Base-by-base conservation (phyloP, 768 basidiomycete genomes). In the Pulveroboletus frians region DNA sequence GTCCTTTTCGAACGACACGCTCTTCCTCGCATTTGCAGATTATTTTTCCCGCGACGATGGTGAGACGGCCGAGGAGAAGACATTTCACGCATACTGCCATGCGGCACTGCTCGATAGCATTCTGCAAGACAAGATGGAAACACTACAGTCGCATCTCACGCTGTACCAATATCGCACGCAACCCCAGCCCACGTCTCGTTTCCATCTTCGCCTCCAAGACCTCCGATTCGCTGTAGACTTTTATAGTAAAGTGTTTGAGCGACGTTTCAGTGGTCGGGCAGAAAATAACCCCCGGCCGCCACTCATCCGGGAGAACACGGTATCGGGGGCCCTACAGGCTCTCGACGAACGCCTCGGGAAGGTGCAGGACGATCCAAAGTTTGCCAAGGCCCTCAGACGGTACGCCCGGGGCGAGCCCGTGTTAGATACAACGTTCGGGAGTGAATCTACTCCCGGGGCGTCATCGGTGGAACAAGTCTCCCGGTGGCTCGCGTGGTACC, bases 101-200 rank as follows among this genome's bases (percentile, higher is more conserved):
- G 87, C 88, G 0, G 76, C 79, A 26, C 66, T 92, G 11, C 74
- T 93, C 37, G 94, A 97, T 63, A 86, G 88, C 68, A 85, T 97
- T 43, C 71, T 92, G n/a, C 84, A 89, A 63, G 93, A 94, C 68
- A 96, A 95, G 63, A 82, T 86, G 11, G 78, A 82, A 50, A 83
- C 87, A 0, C 68, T 94, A 4, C 83, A 85, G 56, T 76, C 84
- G 0, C 86, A 92, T 61, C 71, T 93, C 3, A 80, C 80, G 1
- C 63, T 93, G 26, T 89, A 84, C 61, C 76, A 73, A 42, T 82
- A 83, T 57, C 83, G 88, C 50, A 76, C 69, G 46, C 80, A 84
- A 76, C 69, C 75, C 4, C 78, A 80, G 0, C 57, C 67, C 4
- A 78, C 79, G 6, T 76, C 72, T 9, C 83, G 79, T 62, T 88